phyloP scores from a whole-genome alignment of 495 filamentous ascomycete genomes.

The Tuber melanosporum region DNA sequence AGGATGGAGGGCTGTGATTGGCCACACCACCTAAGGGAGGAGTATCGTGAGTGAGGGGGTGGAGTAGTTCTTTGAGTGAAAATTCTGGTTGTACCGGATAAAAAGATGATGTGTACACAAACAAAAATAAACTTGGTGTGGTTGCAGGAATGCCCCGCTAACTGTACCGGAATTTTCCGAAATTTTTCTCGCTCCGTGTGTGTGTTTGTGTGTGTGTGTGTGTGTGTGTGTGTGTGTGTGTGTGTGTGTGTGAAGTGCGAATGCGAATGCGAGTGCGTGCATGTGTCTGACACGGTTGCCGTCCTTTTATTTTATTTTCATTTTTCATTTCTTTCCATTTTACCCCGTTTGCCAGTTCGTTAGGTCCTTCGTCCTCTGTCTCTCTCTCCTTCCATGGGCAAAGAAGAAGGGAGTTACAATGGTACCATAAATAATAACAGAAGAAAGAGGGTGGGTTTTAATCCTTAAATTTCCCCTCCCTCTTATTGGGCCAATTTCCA shows the following conservation, averaged over 20 bases:
- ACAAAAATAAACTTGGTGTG: no score
- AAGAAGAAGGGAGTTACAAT: conserved; percentile 9
- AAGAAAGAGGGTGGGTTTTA: conserved; percentile 15
- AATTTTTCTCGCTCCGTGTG: no score
- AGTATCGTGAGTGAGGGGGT: no score
- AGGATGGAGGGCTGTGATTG: no score
- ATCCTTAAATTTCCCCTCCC: background rate
- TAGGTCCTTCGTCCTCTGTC: background rate
- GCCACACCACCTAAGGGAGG: no score
- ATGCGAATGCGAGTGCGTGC: background rate
- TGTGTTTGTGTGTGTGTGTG: background rate
- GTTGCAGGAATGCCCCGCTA: no score
- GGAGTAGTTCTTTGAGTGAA: no score
- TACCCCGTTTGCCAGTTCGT: background rate
- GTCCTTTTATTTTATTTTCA: background rate
- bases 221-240: no score
- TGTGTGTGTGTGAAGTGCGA: background rate
- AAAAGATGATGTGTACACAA: no score
- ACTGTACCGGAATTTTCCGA: no score
- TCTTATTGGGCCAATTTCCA: conserved; percentile 34
- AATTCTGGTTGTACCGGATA: no score
- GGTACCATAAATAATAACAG: conserved; percentile 23
- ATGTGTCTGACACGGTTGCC: background rate
- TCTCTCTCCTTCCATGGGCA: background rate
- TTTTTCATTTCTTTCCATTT: background rate